Evolutionary conservation across 345 rosid genomes (phyloP).

Genomic region (Rhodamnia rubescens): DNA sequence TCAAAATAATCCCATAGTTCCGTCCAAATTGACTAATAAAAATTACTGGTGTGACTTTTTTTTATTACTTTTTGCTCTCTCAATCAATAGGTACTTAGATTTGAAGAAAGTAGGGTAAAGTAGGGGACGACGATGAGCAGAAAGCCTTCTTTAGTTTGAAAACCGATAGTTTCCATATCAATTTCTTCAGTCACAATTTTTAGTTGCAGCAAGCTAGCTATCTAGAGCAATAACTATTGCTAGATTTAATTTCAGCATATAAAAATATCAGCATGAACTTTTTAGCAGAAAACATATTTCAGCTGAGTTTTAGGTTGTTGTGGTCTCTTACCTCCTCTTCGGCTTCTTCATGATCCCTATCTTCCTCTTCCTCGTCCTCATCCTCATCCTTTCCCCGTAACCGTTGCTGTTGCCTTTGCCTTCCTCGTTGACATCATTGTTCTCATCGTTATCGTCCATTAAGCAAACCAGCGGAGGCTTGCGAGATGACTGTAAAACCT

Average conservation of each 20-base stretch:
- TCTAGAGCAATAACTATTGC: too few relatives aligned
- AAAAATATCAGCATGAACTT: background rate
- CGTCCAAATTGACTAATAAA: too few relatives aligned
- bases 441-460: background rate
- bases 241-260: background rate
- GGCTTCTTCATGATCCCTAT: conserved; percentile 26
- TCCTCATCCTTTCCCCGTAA: background rate
- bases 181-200: background rate
- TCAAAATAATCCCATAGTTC: too few relatives aligned
- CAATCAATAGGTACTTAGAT: too few relatives aligned
- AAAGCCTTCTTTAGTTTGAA: too few relatives aligned
- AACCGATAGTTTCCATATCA: too few relatives aligned
- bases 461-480: background rate
- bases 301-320: background rate
- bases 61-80: too few relatives aligned
- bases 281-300: background rate
- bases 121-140: too few relatives aligned
- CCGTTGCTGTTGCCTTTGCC: background rate
- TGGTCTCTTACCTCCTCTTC: background rate
- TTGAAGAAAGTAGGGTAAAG: too few relatives aligned
- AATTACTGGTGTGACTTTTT: too few relatives aligned
- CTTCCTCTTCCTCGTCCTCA: conserved; percentile 28
- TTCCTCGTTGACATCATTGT: background rate
- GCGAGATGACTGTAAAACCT: conserved; percentile 4
- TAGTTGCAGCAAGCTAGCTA: too few relatives aligned